A percentile compares a stretch with the other conserved stretches of the same genome.
These are phyloP conservation scores for Tulasnella sp. DNA, from an alignment of 768 basidiomycete genomes.

Conservation along the genomic window DNA sequence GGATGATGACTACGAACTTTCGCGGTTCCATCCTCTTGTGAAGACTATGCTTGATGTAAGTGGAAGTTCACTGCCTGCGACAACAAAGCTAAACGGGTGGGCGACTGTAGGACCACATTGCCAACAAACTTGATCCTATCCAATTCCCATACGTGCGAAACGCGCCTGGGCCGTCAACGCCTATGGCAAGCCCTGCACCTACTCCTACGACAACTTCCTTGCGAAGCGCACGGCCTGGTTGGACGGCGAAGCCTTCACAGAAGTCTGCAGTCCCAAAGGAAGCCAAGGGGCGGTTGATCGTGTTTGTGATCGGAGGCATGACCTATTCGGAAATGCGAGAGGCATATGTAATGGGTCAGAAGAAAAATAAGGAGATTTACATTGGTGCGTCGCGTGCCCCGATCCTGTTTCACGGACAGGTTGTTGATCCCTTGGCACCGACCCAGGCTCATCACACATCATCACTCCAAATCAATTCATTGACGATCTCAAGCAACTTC, in stretches of 20 bases:
- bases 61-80: neutral
- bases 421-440: neutral
- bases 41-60: constrained; percentile 80
- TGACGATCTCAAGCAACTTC: constrained; percentile 84
- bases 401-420: neutral
- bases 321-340: constrained; percentile 95
- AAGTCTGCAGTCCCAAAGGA: constrained; percentile 53
- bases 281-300: constrained; percentile 68
- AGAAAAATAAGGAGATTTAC: constrained; percentile 83
- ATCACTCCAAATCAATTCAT: constrained; percentile 82
- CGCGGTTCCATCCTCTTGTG: constrained; percentile 85
- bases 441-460: constrained; percentile 84
- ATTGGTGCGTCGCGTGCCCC: constrained; percentile 66
- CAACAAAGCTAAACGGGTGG: constrained; percentile 1
- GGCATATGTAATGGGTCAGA: constrained; percentile 74
- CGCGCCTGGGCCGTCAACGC: constrained; percentile 48
- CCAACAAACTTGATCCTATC: constrained; percentile 72
- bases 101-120: constrained; percentile 71
- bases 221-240: constrained; percentile 85
- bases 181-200: neutral
- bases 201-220: constrained; percentile 60
- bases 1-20: constrained; percentile 98
- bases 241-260: constrained; percentile 74
- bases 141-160: constrained; percentile 92
- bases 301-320: constrained; percentile 94